Conservation (phyloP, 225 moss, liverwort and hornwort genomes). For the Antitrichia curtipendula region DNA sequence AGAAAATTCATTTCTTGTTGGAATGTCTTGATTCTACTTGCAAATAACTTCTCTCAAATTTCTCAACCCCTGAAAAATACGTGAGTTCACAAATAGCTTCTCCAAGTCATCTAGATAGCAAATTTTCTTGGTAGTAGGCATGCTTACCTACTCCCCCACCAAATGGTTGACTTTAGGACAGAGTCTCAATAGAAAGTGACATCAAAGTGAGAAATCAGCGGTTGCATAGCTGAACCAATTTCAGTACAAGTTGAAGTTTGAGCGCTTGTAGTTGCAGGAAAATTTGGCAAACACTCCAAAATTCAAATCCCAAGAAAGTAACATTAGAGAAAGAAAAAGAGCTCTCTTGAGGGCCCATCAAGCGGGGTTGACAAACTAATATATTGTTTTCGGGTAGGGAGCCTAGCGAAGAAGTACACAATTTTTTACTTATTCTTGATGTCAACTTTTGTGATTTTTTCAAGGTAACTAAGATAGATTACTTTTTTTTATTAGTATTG, state of each 20-base stretch:
- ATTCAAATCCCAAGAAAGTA: background rate
- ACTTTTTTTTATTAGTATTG: too few relatives aligned
- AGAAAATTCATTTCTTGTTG: rapidly evolving
- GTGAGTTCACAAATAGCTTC: background rate
- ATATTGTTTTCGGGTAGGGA: too few relatives aligned
- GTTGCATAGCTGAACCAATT: background rate
- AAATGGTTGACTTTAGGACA: background rate
- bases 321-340: too few relatives aligned
- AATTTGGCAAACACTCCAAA: background rate
- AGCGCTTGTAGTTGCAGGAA: background rate
- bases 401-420: too few relatives aligned
- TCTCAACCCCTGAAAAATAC: background rate
- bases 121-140: background rate
- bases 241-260: background rate
- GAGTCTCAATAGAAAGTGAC: background rate
- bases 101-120: background rate
- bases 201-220: background rate
- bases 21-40: background rate
- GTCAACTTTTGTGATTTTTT: too few relatives aligned
- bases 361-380: too few relatives aligned
- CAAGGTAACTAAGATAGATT: too few relatives aligned
- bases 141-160: background rate
- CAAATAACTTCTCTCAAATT: background rate
- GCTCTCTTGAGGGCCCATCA: too few relatives aligned
- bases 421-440: too few relatives aligned